A percentile compares a stretch with the other conserved stretches of the same genome.
Conservation (phyloP, 208 protist genomes). For the Trypanosomatidae sp. region DNA sequence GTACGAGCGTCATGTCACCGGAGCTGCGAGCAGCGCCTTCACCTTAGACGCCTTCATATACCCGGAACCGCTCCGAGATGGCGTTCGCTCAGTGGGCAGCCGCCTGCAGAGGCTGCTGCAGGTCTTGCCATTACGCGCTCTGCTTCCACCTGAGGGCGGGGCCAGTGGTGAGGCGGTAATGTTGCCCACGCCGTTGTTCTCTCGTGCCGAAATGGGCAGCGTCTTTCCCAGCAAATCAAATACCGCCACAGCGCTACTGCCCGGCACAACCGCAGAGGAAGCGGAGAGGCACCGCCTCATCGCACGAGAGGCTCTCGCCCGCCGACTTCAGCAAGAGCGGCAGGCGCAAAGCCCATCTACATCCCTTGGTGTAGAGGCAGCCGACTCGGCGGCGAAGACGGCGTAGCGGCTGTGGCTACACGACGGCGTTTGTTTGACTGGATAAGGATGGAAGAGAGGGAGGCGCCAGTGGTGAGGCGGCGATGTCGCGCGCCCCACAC, state of each 20-base stretch:
- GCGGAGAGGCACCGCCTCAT: slow-evolving; percentile 71
- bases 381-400: slow-evolving; percentile 11
- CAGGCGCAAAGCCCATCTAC: neutral
- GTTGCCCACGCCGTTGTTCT: slow-evolving; percentile 21
- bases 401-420: slow-evolving; percentile 5
- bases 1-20: slow-evolving; percentile 22
- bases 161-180: neutral
- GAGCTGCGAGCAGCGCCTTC: slow-evolving; percentile 8
- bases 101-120: neutral
- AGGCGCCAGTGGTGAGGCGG: neutral
- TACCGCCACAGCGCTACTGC: slow-evolving; percentile 34
- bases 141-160: slow-evolving; percentile 14
- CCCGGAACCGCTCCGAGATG: slow-evolving; percentile 12
- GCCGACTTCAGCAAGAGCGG: slow-evolving; percentile 32
- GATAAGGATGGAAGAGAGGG: neutral
- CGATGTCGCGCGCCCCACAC: neutral
- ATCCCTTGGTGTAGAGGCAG: neutral
- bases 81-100: slow-evolving; percentile 10
- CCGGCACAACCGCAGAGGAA: slow-evolving; percentile 74
- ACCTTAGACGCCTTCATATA: slow-evolving; percentile 31
- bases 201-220: neutral
- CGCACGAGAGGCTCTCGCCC: slow-evolving; percentile 61
- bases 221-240: neutral
- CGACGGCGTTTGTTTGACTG: neutral
- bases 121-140: neutral